A percentile compares a stretch with the other conserved stretches of the same genome.
Conservation (phyloP, 2,329 filamentous ascomycete species). For the Scorias spongiosa region DNA sequence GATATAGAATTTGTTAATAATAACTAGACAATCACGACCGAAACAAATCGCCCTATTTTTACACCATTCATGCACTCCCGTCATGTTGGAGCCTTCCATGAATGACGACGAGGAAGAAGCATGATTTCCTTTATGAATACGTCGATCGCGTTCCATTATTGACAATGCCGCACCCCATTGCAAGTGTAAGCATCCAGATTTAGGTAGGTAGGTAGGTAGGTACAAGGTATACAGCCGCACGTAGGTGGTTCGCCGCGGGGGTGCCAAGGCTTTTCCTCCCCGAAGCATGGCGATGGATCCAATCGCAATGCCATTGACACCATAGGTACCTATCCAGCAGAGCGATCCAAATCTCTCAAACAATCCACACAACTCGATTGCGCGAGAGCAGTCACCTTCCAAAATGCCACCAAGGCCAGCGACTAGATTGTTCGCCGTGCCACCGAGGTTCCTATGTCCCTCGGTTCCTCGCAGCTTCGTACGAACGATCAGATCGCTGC, state of each 20-base stretch:
- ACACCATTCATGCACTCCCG: no score
- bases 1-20: no score
- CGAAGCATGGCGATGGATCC: not conserved
- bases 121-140: no score
- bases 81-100: no score
- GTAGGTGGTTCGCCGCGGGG: not conserved
- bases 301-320: not conserved
- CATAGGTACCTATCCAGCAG: not conserved
- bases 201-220: not conserved
- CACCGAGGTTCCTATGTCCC: constrained; percentile 20
- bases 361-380: not conserved
- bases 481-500: constrained; percentile 42
- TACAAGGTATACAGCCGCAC: not conserved
- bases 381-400: not conserved
- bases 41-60: no score
- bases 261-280: not conserved
- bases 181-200: not conserved
- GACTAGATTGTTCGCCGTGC: constrained; percentile 11
- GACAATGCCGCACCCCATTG: no score
- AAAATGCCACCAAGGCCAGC: constrained; percentile 15
- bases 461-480: constrained; percentile 15
- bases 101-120: no score
- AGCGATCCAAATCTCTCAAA: not conserved
- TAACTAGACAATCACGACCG: no score
- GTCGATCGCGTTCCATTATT: no score